Evolutionary conservation across 2,329 filamentous ascomycete species (phyloP), one percentile per base, ranked within the genome.

Genomic region (Colletotrichum lentis): DNA sequence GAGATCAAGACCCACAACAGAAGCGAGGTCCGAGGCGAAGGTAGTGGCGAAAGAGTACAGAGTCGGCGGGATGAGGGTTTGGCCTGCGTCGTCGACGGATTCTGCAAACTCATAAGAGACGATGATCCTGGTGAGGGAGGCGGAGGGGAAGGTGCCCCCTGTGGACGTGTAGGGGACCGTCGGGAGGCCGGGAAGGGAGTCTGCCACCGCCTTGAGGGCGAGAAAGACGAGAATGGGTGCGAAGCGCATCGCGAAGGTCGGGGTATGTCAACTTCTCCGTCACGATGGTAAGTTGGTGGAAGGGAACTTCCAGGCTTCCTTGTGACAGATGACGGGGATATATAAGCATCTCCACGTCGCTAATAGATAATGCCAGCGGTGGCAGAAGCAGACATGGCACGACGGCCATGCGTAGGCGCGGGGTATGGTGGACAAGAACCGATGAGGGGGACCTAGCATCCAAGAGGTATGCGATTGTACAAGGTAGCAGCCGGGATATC

Each of bases 31-130:
- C 0, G 73, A 70, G 2, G 76, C 77, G 58, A 87, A 87, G 0
- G 80, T 83, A 2, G 72, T 69, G 0, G 83, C 83, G 64, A 87
- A 87, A 3, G 82, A 77, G 10, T 71, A 72, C 2, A 86, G 74
- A 0, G 80, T 84, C 1, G 84, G 84, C 2, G 85, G 84, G 22
- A 86, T 86, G 18, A 85, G 73, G 0, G 84, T 86, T 69, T 81
- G 77, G 24, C 85, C 85, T 10, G 75, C 62, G 1, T 77, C 74
- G 71, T 88, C 81, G 5, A 79, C 78, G 0, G 74, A 67, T 6
- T 80, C 70, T 1, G 80, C 77, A 72, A 79, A 84, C 3, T 73
- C 72, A 3, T 72, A 64, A 67, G 87, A 81, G 11, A 88, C 80
- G 14, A 84, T 71, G 55, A 87, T 79, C 3, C 71, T 73, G 35